Evolutionary conservation across 768 basidiomycete genomes (phyloP).

Genomic region (Clavulina sp.): DNA sequence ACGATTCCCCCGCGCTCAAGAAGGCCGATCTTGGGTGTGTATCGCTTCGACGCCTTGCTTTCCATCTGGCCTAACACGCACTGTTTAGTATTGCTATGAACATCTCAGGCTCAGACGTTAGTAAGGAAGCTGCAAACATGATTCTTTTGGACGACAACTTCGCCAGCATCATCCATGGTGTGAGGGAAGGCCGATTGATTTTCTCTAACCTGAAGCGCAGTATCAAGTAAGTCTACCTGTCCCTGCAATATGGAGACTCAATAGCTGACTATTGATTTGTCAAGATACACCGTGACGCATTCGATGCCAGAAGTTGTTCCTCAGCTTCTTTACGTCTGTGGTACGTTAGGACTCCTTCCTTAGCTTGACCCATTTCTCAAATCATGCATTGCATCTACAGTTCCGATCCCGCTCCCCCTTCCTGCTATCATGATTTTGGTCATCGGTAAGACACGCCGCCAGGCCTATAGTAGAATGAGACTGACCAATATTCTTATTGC

Average conservation of each 20-base stretch:
- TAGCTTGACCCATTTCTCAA: no score
- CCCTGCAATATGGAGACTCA: no score
- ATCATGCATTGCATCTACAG: no score
- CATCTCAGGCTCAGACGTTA: constrained; percentile 55
- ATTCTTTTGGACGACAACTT: constrained; percentile 59
- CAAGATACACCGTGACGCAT: constrained; percentile 45
- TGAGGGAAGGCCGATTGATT: constrained; percentile 19
- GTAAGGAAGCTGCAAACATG: constrained; percentile 62
- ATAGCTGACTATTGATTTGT: neutral
- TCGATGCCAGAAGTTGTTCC: constrained; percentile 55
- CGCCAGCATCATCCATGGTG: constrained; percentile 39
- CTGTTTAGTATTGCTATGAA: constrained; percentile 45
- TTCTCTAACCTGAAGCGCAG: constrained; percentile 56
- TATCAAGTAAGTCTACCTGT: constrained; percentile 42
- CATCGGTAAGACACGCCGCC: constrained; percentile 29
- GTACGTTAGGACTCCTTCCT: neutral
- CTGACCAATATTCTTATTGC: neutral
- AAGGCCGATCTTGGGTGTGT: constrained; percentile 21
- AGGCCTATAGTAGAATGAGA: neutral
- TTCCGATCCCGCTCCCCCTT: constrained; percentile 47
- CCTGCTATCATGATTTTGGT: constrained; percentile 55
- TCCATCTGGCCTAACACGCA: neutral
- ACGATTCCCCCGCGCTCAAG: constrained; percentile 54
- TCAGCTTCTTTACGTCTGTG: constrained; percentile 41
- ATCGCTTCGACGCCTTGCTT: neutral